Percentiles rank a stretch among this genome's conserved stretches.
phyloP scores from a whole-genome alignment of 805 yeast species.

The Candida jianshihensis region DNA sequence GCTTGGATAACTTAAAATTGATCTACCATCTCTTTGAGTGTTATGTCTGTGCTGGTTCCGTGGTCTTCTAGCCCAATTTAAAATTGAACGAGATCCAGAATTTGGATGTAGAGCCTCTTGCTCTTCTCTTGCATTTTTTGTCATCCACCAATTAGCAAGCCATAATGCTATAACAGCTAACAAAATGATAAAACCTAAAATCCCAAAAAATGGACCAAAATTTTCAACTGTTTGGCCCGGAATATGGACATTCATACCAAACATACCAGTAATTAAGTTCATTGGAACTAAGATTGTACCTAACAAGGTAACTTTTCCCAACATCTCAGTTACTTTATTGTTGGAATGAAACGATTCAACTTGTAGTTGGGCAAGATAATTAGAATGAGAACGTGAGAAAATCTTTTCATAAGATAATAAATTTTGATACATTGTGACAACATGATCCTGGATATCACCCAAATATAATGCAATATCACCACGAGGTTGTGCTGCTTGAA shows the following conservation, averaged over 20 bases:
- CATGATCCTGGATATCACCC: slow-evolving; percentile 96
- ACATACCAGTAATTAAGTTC: slow-evolving; percentile 83
- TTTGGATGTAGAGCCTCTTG: slow-evolving; percentile 7
- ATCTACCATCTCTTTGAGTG: slow-evolving; percentile 19
- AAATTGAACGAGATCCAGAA: slow-evolving; percentile 28
- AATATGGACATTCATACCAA: slow-evolving; percentile 90
- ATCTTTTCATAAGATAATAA: slow-evolving; percentile 87
- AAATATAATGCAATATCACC: slow-evolving; percentile 87
- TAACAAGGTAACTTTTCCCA: slow-evolving; percentile 80
- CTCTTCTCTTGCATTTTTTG: slow-evolving; percentile 25
- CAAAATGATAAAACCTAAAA: slow-evolving; percentile 44
- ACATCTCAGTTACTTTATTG: slow-evolving; percentile 76
- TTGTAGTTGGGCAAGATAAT: slow-evolving; percentile 88
- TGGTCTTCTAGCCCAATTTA: slow-evolving; percentile 17
- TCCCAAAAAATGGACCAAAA: slow-evolving; percentile 64
- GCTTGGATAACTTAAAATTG: slow-evolving; percentile 20
- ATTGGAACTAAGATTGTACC: slow-evolving; percentile 90
- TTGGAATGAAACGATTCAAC: slow-evolving; percentile 87
- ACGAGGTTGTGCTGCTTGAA: slow-evolving; percentile 50
- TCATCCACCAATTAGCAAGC: slow-evolving; percentile 36
- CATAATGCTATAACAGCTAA: slow-evolving; percentile 33
- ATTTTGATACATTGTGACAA: slow-evolving; percentile 92
- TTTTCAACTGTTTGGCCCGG: slow-evolving; percentile 55
- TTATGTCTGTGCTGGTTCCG: slow-evolving; percentile 10
- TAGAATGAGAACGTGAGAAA: slow-evolving; percentile 84